Base-by-base conservation (phyloP, 2,329 filamentous ascomycete genomes). In the Fusarium napiforme region DNA sequence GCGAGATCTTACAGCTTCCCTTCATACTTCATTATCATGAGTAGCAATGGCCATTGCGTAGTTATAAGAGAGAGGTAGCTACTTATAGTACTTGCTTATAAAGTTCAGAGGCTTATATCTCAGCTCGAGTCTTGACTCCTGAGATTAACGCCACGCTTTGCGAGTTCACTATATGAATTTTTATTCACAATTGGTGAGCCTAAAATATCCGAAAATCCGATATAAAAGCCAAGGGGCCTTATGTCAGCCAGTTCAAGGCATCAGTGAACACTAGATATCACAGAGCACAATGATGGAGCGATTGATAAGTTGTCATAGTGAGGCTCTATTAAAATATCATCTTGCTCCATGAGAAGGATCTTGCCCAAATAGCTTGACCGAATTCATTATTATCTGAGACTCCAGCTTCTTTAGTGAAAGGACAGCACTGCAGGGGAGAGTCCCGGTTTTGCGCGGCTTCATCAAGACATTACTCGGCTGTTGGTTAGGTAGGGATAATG, bases 221-320 rank as follows among this genome's bases (percentile, higher is more conserved):
- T 12, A 32, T 2, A 5, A 32, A 14, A 5, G 3, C 15, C 18
- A n/a, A 23, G 1, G 9, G 14, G 21, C 7, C 9, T 9, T 32
- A 9, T 18, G 18, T 50, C 21, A 32, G 21, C 9, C 16, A 23
- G 3, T 32, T 32, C 6, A 12, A 23, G 21, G 5, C 11, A 9
- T 14, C 9, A 3, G 28, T 12, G 15, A 50, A 50, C 10, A 23
- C 10, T 18, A 14, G 7, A 14, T 23, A 7, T 14, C 28, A 23
- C 5, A 14, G 46, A 18, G 30, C 4, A 50, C 15, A 14, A 5
- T 8, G 34, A 15, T 36, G 34, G 23, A 23, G 23, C 23, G 4
- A 23, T 23, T 23, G 23, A 26, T 52, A 6, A 4, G 12, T 21
- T 36, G n/a, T 15, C n/a, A 36, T 36, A 9, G n/a, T 10, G n/a